Evolutionary conservation across 2,329 filamentous ascomycete species (phyloP), one percentile per base, ranked within the genome.

Genomic region (Colletotrichum tabaci): DNA sequence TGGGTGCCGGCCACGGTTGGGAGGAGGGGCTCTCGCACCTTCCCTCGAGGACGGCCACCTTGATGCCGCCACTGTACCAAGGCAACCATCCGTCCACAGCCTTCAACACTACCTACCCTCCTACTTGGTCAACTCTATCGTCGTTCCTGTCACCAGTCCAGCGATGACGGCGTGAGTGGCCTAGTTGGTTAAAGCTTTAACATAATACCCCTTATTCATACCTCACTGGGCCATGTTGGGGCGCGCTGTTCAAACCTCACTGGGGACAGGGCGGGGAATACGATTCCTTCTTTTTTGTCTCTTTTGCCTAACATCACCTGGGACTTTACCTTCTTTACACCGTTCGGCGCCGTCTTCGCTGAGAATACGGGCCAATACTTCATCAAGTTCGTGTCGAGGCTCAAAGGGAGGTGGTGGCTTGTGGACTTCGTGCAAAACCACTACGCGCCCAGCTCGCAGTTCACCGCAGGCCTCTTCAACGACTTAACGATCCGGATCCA

Each of bases 311-410:
- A 38, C 35, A 38, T 38, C 35, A 74, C 69, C 1, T 80, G 76
- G 76, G 74, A 76, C 21, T 81, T 76, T 55, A 80, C 77, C 30
- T 79, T 80, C 66, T 80, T 80, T 56, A 79, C 77, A 2, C 77
- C 77, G 4, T 78, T 76, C 2, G 75, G 80, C 46, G 73, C 74
- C 3, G 78, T 78, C 12, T 80, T 81, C 57, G 30, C 16, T 4
- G 74, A 75, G 18, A 73, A 78, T 40, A 80, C 77, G 0, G 76
- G 77, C 1, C 47, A 75, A 44, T 80, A 79, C 65, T 79, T 75
- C 47, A 70, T 72, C 7, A 79, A 75, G 3, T 77, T 73, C 56
- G 67, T 69, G n/a, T 61, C 53, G 18, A 77, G 78, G 9, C 73
- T 74, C 2, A 80, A 78, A 47, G 77, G 75, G 2, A 77, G 77